Conservation (phyloP, 495 filamentous ascomycete genomes). For the Pseudevernia furfuracea region DNA sequence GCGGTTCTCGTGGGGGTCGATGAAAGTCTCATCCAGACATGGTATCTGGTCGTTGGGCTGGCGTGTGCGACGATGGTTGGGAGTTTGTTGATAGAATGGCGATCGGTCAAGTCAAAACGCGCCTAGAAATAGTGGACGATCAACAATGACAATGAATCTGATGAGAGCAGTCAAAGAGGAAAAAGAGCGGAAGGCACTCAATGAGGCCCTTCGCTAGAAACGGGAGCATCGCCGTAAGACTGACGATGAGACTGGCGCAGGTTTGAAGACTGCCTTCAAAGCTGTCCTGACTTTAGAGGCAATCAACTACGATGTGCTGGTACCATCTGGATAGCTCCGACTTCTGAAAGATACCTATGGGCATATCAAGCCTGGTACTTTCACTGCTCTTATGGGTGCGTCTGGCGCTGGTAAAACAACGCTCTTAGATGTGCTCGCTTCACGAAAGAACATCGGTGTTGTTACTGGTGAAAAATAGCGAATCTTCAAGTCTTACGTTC, state of each 20-base stretch:
- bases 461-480: background rate
- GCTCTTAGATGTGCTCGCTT: background rate
- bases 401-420: background rate
- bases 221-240: too few relatives aligned
- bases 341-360: background rate
- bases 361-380: background rate
- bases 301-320: too few relatives aligned
- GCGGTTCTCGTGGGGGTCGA: background rate
- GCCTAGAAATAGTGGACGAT: background rate
- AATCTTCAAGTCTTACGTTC: background rate
- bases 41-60: background rate
- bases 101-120: background rate
- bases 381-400: background rate
- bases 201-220: background rate
- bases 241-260: too few relatives aligned
- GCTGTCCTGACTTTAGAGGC: too few relatives aligned
- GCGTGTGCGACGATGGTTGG: background rate
- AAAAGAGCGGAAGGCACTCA: background rate
- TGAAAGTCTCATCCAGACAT: background rate
- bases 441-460: background rate
- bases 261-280: too few relatives aligned
- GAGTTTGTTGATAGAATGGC: background rate
- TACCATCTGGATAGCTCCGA: too few relatives aligned
- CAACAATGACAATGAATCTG: background rate
- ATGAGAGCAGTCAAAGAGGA: background rate